These are phyloP conservation scores for Chimonanthus praecox DNA, from an alignment of 164 flowering plant species.

Conservation along the genomic window DNA sequence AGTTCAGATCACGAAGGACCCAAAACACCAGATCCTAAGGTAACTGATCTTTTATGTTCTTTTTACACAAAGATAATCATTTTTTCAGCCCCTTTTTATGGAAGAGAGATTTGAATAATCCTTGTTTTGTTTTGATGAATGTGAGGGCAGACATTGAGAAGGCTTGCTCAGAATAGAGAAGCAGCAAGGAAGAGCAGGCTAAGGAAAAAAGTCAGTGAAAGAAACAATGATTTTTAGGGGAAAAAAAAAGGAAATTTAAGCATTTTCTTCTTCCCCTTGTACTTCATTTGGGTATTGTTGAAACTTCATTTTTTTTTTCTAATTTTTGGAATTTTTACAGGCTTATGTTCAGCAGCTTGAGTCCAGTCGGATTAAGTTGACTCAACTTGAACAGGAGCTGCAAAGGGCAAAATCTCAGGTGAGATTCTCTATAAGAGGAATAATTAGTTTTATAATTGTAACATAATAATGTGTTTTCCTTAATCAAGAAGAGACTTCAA, in stretches of 20 bases:
- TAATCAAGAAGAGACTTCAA: too few relatives aligned
- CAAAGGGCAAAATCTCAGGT: slow-evolving; percentile 94
- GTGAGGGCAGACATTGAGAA: slow-evolving; percentile 71
- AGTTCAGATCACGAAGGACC: slow-evolving; percentile 90
- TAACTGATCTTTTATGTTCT: slow-evolving; percentile 11
- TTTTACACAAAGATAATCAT: background rate
- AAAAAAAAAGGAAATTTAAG: too few relatives aligned
- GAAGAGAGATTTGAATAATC: background rate
- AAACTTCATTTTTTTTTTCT: background rate
- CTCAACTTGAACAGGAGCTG: slow-evolving; percentile 93
- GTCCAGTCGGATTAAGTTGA: slow-evolving; percentile 82
- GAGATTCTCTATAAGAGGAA: slow-evolving; percentile 2
- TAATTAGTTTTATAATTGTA: background rate
- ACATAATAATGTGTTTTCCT: too few relatives aligned
- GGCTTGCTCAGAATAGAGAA: slow-evolving; percentile 99
- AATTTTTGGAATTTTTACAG: slow-evolving; percentile 31
- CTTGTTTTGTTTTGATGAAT: background rate
- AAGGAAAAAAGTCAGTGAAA: slow-evolving; percentile 69
- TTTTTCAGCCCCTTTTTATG: background rate
- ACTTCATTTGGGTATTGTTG: background rate
- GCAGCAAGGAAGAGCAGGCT: slow-evolving; percentile 99
- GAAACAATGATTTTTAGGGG: background rate
- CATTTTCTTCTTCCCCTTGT: too few relatives aligned
- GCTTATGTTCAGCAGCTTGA: slow-evolving; percentile 98
- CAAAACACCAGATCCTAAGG: slow-evolving; percentile 97